These are phyloP conservation scores for Avena sativa DNA, from an alignment of 176 grass and related monocot genomes.

Conservation along the genomic window DNA sequence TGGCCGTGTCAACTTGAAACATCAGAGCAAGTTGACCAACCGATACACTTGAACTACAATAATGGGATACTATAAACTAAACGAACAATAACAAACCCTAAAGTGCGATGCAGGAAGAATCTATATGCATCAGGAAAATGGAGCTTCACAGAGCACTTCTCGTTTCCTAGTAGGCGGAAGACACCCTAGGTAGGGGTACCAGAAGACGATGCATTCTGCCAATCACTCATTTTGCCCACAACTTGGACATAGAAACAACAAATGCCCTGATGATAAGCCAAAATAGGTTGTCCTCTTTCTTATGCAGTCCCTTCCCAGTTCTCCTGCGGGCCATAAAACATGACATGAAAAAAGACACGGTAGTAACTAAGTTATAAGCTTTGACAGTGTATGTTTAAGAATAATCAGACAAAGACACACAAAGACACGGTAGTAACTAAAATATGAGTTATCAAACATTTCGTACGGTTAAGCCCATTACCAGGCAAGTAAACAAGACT, in stretches of 20 bases:
- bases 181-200: neutral
- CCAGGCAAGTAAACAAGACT: neutral
- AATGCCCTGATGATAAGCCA: constrained; percentile 65
- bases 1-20: constrained; percentile 10
- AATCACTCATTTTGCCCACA: constrained; percentile 56
- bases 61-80: constrained; percentile 7
- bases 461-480: neutral
- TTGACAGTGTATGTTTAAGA: neutral
- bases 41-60: constrained; percentile 29
- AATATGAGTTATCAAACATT: neutral
- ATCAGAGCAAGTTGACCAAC: constrained; percentile 4
- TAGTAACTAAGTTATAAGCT: neutral
- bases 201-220: neutral
- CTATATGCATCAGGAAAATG: constrained; percentile 14
- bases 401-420: neutral
- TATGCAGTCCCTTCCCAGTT: constrained; percentile 43
- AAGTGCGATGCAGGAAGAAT: neutral
- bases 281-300: constrained; percentile 56
- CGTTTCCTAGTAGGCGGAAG: neutral
- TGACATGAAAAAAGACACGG: neutral
- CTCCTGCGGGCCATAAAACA: constrained; percentile 37
- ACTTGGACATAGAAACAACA: constrained; percentile 57
- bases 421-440: neutral
- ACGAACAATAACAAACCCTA: constrained; percentile 21
- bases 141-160: constrained; percentile 30